Evolutionary conservation across 805 yeast genomes (phyloP).

Genomic region (Yarrowia bubula): DNA sequence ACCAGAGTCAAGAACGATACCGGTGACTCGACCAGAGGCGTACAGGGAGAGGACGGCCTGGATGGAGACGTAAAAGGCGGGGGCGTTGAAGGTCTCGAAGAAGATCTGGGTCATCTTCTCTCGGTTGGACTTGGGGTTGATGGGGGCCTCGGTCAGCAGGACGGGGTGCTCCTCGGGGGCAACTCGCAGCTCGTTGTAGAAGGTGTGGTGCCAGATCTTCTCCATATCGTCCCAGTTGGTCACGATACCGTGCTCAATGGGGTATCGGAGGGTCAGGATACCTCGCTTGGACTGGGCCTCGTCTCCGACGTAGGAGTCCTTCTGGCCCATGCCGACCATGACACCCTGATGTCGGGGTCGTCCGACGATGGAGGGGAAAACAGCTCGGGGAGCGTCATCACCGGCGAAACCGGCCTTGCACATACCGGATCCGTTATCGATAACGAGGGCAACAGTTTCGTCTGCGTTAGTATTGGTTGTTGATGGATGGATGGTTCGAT

Average conservation of each 20-base stretch:
- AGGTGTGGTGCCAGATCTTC: slow-evolving; percentile 99
- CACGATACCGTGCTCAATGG: slow-evolving; percentile 99
- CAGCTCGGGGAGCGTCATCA: slow-evolving; percentile 99
- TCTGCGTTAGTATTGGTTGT: slow-evolving; percentile 30
- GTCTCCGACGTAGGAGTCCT: slow-evolving; percentile 99
- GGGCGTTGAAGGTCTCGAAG: slow-evolving; percentile 99
- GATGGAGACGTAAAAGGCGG: slow-evolving; percentile 98
- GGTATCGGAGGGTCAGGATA: slow-evolving; percentile 97
- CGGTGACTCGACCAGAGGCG: slow-evolving; percentile 99
- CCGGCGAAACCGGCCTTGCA: slow-evolving; percentile 99
- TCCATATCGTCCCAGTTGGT: slow-evolving; percentile 99
- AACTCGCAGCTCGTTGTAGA: slow-evolving; percentile 99
- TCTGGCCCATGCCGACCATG: slow-evolving; percentile 99
- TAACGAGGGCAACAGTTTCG: slow-evolving; percentile 56
- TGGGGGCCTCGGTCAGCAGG: slow-evolving; percentile 98
- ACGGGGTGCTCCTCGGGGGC: slow-evolving; percentile 99
- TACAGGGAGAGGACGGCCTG: slow-evolving; percentile 98
- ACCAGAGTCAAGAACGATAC: slow-evolving; percentile 99
- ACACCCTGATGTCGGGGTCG: slow-evolving; percentile 99
- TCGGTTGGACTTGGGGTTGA: slow-evolving; percentile 99
- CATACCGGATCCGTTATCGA: slow-evolving; percentile 99
- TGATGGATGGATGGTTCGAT: background rate
- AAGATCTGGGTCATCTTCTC: slow-evolving; percentile 99
- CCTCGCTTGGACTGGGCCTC: slow-evolving; percentile 99
- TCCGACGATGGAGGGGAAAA: slow-evolving; percentile 99